Base-by-base conservation (phyloP, 2,329 filamentous ascomycete species). In the Ophiocordyceps camponoti-rufipedis region DNA sequence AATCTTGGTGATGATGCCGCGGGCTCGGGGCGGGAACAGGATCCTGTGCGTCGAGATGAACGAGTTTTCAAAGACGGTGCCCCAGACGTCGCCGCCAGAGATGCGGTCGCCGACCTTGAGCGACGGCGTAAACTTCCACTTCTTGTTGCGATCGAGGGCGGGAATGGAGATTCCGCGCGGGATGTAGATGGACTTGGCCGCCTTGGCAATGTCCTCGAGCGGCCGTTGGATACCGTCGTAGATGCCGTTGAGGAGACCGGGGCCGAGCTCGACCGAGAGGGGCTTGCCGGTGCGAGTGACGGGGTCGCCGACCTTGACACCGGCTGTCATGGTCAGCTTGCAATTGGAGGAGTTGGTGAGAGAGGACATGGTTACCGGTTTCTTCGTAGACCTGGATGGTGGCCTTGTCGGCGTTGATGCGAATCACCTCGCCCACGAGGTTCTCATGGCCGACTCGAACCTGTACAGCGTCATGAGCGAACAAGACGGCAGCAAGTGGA, bases 341-440 rank as follows among this genome's bases (percentile, higher is more conserved):
- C n/a, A 6, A 35, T 14, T 2, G 32, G 32, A 14, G 32, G 32
- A 14, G 6, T 35, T 2, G 9, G n/a, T 14, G 16, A 6, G 35
- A 32, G 5, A 11, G 41, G 45, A 40, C 28, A 35, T 31, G 14
- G 74, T 50, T 74, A 93, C 87, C 86, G 55, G 91, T 98, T 70
- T 98, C 91, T 66, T 98, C 91, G 71, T 98, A 98, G 54, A 98
- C 91, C 69, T 98, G 91, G 55, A 98, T 93, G 44, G 88, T 94
- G 55, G 87, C 88, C 69, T 89, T 93, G 65, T 98, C 91, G 63
- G 72, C 82, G 58, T 85, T 91, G 68, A 98, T 93, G 63, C 91
- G 84, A 73, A 98, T 98, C 65, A 98, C 91, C 68, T 98, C 91
- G 62, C 91, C 91, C 50, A 94, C 83, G 49, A 98, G 79, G 61